A percentile compares a stretch with the other conserved stretches of the same genome.
These are phyloP conservation scores for Blastomyces parvus DNA, from an alignment of 2,329 filamentous ascomycete genomes.

Conservation along the genomic window DNA sequence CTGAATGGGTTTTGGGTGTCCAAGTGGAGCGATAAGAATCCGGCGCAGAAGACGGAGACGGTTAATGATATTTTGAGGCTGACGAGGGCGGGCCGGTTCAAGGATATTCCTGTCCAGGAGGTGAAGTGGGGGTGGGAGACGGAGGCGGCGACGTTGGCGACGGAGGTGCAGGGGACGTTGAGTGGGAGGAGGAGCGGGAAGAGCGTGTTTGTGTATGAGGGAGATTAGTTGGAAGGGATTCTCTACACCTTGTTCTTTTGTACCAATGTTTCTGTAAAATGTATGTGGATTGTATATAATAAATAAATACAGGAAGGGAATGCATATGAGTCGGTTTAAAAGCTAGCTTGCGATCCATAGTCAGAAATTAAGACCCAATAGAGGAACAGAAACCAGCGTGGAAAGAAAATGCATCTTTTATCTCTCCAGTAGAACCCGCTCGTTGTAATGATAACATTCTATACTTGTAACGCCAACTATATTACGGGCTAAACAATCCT, in stretches of 20 bases:
- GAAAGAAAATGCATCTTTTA: too few relatives aligned
- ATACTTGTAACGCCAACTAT: neutral
- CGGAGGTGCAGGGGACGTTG: constrained; percentile 72
- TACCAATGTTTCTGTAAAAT: neutral
- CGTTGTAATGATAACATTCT: neutral
- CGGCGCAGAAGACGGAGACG: constrained; percentile 63
- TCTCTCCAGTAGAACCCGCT: neutral
- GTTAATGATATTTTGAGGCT: constrained; percentile 76
- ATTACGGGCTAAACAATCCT: neutral
- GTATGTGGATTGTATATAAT: neutral
- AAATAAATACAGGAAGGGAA: neutral
- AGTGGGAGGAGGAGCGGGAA: constrained; percentile 80
- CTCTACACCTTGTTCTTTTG: neutral
- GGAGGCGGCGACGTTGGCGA: constrained; percentile 55
- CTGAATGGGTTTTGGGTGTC: constrained; percentile 96
- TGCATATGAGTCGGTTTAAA: neutral
- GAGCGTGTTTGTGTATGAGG: constrained; percentile 74
- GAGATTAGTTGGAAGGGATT: constrained; percentile 26
- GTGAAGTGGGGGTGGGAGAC: constrained; percentile 78
- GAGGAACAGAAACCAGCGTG: too few relatives aligned
- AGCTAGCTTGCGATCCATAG: neutral
- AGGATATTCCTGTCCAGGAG: constrained; percentile 71
- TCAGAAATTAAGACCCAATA: too few relatives aligned
- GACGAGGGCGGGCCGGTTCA: constrained; percentile 66
- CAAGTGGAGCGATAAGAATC: constrained; percentile 70